Conservation (phyloP, 495 filamentous ascomycete genomes). For the Glarea lozoyensis region DNA sequence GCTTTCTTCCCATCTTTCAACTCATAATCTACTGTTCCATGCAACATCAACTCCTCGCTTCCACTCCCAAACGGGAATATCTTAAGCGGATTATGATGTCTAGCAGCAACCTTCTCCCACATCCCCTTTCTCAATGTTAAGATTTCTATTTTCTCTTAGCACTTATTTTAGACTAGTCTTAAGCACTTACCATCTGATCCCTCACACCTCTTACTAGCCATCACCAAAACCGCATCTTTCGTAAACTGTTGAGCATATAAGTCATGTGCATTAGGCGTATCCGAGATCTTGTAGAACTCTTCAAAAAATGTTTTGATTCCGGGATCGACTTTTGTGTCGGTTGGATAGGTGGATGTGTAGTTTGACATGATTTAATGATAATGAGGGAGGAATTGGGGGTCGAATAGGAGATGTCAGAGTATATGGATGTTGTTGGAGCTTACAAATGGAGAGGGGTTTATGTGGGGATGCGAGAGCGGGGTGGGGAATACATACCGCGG, state of each 20-base stretch:
- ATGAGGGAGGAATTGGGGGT: too few relatives aligned
- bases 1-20: slow-evolving; percentile 41
- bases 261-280: slow-evolving; percentile 46
- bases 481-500: too few relatives aligned
- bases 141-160: slow-evolving; percentile 36
- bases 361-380: slow-evolving; percentile 7
- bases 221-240: slow-evolving; percentile 43
- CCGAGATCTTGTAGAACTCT: slow-evolving; percentile 49
- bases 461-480: too few relatives aligned
- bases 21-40: slow-evolving; percentile 47
- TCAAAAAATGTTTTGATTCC: slow-evolving; percentile 41
- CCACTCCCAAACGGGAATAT: slow-evolving; percentile 37
- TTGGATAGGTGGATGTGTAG: slow-evolving; percentile 22
- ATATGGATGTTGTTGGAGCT: too few relatives aligned
- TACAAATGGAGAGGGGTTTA: too few relatives aligned
- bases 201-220: slow-evolving; percentile 42
- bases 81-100: slow-evolving; percentile 38
- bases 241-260: slow-evolving; percentile 48
- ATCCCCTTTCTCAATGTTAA: slow-evolving; percentile 41
- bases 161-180: neutral
- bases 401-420: too few relatives aligned
- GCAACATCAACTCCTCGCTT: slow-evolving; percentile 49
- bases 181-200: slow-evolving; percentile 38
- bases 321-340: slow-evolving; percentile 10
- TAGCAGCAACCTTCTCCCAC: slow-evolving; percentile 46